Percentiles rank a stretch among this genome's conserved stretches.
phyloP scores from a whole-genome alignment of 1,284 basidiomycete genomes.

The Tranzscheliella williamsii region DNA sequence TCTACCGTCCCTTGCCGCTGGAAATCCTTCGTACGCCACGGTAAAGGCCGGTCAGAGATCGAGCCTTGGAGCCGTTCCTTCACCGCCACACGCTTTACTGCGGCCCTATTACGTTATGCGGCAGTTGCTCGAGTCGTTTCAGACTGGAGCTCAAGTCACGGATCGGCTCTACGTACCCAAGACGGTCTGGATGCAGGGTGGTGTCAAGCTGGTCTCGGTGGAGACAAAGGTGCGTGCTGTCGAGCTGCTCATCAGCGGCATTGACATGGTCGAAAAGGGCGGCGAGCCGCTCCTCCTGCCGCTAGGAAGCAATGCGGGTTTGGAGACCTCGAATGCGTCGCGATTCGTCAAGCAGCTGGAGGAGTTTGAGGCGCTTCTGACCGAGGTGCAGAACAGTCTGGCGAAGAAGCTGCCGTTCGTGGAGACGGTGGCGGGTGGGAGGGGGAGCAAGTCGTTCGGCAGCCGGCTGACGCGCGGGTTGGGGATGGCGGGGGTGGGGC shows the following conservation, averaged over 20 bases:
- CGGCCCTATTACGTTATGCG: slow-evolving; percentile 33
- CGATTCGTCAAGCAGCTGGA: slow-evolving; percentile 63
- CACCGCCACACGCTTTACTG: slow-evolving; percentile 12
- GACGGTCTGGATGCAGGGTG: slow-evolving; percentile 76
- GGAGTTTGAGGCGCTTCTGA: slow-evolving; percentile 81
- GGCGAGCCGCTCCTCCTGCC: slow-evolving; percentile 25
- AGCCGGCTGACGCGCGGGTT: slow-evolving; percentile 79
- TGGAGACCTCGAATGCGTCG: slow-evolving; percentile 33
- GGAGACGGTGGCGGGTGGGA: slow-evolving; percentile 67
- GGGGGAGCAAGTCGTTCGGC: slow-evolving; percentile 42
- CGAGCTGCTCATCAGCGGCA: slow-evolving; percentile 73
- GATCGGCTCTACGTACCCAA: slow-evolving; percentile 82
- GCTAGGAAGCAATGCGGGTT: slow-evolving; percentile 26
- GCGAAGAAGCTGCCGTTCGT: slow-evolving; percentile 77
- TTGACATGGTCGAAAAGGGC: slow-evolving; percentile 70
- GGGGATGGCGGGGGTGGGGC: slow-evolving; percentile 70
- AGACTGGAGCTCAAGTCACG: slow-evolving; percentile 79
- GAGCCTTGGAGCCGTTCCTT: neutral
- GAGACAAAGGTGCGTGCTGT: slow-evolving; percentile 84
- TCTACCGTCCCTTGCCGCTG: slow-evolving; percentile 39
- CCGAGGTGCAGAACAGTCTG: slow-evolving; percentile 67
- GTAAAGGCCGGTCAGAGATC: neutral
- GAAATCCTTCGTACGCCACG: slow-evolving; percentile 34
- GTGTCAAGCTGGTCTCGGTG: slow-evolving; percentile 77
- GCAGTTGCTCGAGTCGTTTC: slow-evolving; percentile 24